Evolutionary conservation across 2,329 filamentous ascomycete genomes (phyloP).

Genomic region (Aspergillus hortae): DNA sequence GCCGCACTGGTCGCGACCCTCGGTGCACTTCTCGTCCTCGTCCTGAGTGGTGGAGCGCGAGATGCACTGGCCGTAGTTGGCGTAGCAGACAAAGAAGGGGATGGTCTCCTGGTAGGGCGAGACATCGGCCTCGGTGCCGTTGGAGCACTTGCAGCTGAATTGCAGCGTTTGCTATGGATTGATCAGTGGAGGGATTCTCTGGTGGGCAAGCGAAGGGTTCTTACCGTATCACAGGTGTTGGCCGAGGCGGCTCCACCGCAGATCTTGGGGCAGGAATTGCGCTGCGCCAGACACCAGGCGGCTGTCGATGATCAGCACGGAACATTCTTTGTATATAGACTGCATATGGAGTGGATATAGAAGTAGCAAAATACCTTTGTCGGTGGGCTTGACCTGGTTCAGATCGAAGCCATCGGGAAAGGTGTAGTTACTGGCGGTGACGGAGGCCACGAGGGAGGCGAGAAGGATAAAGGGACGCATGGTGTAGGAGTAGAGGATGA

Average conservation of each 20-base stretch:
- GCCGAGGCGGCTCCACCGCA: constrained; percentile 50
- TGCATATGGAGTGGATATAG: too few relatives aligned
- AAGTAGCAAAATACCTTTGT: constrained; percentile 26
- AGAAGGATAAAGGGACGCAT: constrained; percentile 50
- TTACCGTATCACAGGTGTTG: constrained; percentile 58
- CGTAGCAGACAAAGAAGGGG: constrained; percentile 58
- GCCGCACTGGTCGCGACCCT: constrained; percentile 49
- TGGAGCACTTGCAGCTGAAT: constrained; percentile 57
- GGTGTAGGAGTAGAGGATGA: constrained; percentile 19
- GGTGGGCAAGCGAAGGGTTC: constrained; percentile 24
- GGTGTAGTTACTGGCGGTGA: constrained; percentile 44
- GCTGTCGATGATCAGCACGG: constrained; percentile 25
- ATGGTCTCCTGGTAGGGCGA: constrained; percentile 55
- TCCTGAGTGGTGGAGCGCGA: constrained; percentile 39
- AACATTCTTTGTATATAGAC: too few relatives aligned
- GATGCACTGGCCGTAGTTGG: constrained; percentile 50
- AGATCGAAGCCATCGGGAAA: constrained; percentile 43
- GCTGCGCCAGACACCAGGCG: constrained; percentile 58
- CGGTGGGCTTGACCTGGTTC: constrained; percentile 32
- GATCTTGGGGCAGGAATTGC: constrained; percentile 58
- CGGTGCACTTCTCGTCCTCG: constrained; percentile 46
- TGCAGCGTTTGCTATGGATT: constrained; percentile 44
- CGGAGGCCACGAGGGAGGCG: constrained; percentile 44
- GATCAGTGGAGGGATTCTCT: neutral
- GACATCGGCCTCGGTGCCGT: constrained; percentile 55